phyloP scores from a whole-genome alignment of 208 protist genomes.

The Wallacemonas sp. region DNA sequence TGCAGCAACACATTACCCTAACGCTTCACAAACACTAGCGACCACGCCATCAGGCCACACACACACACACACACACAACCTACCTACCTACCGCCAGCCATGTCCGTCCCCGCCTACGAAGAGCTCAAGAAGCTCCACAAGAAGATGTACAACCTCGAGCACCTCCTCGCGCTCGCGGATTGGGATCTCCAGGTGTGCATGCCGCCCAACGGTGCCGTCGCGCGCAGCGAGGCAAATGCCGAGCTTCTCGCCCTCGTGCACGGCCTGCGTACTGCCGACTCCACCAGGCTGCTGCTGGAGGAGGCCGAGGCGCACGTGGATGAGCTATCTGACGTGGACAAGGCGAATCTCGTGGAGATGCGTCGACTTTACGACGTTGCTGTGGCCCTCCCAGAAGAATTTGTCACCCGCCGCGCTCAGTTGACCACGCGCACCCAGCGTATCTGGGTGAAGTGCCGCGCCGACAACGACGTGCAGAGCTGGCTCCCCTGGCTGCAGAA shows the following conservation, averaged over 20 bases:
- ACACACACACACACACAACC: background rate
- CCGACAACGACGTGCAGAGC: constrained; percentile 63
- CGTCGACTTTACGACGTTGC: constrained; percentile 33
- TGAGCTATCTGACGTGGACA: constrained; percentile 48
- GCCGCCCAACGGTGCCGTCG: constrained; percentile 64
- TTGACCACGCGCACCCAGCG: constrained; percentile 56
- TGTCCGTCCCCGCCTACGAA: constrained; percentile 16
- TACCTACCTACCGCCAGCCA: background rate
- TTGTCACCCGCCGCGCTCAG: constrained; percentile 55
- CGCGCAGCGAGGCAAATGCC: constrained; percentile 65
- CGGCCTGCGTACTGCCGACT: constrained; percentile 46
- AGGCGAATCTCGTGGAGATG: constrained; percentile 79
- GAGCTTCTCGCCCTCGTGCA: constrained; percentile 46
- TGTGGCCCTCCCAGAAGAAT: constrained; percentile 50
- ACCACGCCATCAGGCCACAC: no score
- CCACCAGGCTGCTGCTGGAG: constrained; percentile 43
- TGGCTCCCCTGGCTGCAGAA: constrained; percentile 79
- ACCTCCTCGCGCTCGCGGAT: constrained; percentile 44
- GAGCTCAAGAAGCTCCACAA: constrained; percentile 18
- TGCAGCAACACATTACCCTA: no score
- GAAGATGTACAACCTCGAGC: constrained; percentile 50
- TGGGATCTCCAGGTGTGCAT: constrained; percentile 87
- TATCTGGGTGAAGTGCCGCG: constrained; percentile 71
- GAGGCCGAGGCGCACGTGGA: constrained; percentile 30
- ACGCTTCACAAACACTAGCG: no score